These are phyloP conservation scores for Globisporangium paddicum DNA, from an alignment of 352 stramenopile species.

Conservation along the genomic window DNA sequence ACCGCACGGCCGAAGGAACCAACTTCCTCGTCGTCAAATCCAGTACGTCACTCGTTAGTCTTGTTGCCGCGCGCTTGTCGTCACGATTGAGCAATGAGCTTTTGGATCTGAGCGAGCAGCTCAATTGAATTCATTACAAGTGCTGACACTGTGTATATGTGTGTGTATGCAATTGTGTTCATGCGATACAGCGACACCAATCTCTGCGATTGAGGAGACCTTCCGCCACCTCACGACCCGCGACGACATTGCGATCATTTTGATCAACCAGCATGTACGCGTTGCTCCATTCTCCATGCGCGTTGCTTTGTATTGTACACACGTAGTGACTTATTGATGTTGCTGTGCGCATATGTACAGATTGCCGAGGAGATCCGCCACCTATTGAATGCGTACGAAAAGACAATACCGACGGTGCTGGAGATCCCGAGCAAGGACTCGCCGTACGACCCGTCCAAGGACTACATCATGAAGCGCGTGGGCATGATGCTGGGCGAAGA, in stretches of 20 bases:
- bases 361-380: slow-evolving; percentile 98
- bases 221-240: slow-evolving; percentile 92
- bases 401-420: slow-evolving; percentile 97
- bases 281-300: background rate
- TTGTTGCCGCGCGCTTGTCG: background rate
- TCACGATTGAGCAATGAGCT: background rate
- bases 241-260: slow-evolving; percentile 97
- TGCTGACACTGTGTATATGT: background rate
- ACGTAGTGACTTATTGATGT: background rate
- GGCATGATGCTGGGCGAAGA: slow-evolving; percentile 89
- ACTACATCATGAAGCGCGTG: slow-evolving; percentile 99
- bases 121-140: background rate
- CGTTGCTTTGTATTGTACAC: too few relatives aligned
- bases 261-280: slow-evolving; percentile 98
- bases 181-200: slow-evolving; percentile 60
- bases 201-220: slow-evolving; percentile 88
- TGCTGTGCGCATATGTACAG: slow-evolving; percentile 20
- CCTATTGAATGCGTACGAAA: slow-evolving; percentile 96
- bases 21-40: slow-evolving; percentile 98
- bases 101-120: background rate
- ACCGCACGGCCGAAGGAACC: slow-evolving; percentile 92
- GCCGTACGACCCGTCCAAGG: slow-evolving; percentile 96
- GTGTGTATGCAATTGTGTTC: background rate
- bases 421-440: slow-evolving; percentile 97
- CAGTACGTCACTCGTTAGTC: slow-evolving; percentile 52